phyloP scores from a whole-genome alignment of 2,329 filamentous ascomycete species.

The Cercospora canescens region DNA sequence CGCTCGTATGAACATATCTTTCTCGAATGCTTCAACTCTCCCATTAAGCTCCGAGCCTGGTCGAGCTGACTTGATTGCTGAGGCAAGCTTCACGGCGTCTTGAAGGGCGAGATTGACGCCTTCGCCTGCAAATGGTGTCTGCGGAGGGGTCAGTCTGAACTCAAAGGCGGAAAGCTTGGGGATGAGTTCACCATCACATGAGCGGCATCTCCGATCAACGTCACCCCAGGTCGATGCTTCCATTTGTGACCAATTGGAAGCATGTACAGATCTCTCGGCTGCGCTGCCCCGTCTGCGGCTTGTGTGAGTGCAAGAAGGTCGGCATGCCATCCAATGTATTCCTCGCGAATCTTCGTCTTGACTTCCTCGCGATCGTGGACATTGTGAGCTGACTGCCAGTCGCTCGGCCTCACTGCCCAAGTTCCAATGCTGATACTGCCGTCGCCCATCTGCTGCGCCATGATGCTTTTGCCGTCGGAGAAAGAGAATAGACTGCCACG shows the following conservation, averaged over 20 bases:
- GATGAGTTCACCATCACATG: constrained; percentile 36
- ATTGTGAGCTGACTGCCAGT: constrained; percentile 20
- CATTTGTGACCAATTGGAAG: constrained; percentile 42
- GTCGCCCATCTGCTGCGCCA: constrained; percentile 30
- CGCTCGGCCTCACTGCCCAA: constrained; percentile 17
- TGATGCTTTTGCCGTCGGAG: constrained; percentile 33
- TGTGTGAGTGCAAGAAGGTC: constrained; percentile 37
- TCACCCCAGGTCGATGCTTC: constrained; percentile 39
- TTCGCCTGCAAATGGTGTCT: constrained; percentile 30
- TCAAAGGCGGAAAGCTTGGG: background rate
- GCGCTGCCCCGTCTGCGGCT: constrained; percentile 24
- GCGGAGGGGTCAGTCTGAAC: background rate
- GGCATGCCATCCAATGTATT: constrained; percentile 37
- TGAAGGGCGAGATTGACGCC: constrained; percentile 22
- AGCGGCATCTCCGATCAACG: constrained; percentile 44
- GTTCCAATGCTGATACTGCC: constrained; percentile 24
- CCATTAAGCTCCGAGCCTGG: constrained; percentile 29
- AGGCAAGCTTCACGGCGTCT: constrained; percentile 31
- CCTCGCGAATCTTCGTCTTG: constrained; percentile 26
- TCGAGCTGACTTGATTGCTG: constrained; percentile 35
- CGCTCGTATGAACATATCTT: constrained; percentile 41
- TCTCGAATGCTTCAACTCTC: constrained; percentile 37
- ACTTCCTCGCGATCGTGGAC: constrained; percentile 24
- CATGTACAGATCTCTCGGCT: constrained; percentile 39
- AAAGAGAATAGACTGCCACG: constrained; percentile 33